Evolutionary conservation across 768 basidiomycete genomes (phyloP), one percentile per base, ranked within the genome.

Genomic region (Baorangia bicolor): DNA sequence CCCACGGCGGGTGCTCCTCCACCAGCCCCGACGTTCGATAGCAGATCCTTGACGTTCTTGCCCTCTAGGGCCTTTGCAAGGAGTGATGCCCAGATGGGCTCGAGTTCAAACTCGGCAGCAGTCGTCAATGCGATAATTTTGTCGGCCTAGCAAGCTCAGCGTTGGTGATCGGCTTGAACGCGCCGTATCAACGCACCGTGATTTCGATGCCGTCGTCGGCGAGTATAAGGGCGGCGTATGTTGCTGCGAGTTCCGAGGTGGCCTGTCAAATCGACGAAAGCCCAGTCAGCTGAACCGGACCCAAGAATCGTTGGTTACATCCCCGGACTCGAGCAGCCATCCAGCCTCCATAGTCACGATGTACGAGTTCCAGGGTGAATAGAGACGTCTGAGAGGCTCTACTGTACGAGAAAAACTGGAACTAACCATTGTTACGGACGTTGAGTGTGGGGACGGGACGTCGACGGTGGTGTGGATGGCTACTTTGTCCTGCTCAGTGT

Each of bases 41-140:
- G 84, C 50, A 98, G 82, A 42, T 95, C 94, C 78, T 93, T 98
- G 68, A 99, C 84, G 78, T 98, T 86, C 83, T 96, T 97, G 69
- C 95, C 96, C 77, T 96, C 94, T 51, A 99, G 87, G 34, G 97
- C 96, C 76, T 97, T 98, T 59, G 96, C 91, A 70, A 99, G 92
- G 67, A 99, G 89, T 14, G 88, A 76, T 55, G 94, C 94, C 97
- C 97, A 98, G 80, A 99, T 98, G 55, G 95, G 83, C 77, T 98
- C 97, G 57, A 97, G 68, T 25, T 97, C 94, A 60, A 93, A 79
- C 55, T 77, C 77, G 51, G 96, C 97, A 51, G 92, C 95, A 53
- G 71, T 73, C 65, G 90, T 92, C 71, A 98, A 73, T n/a, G 93
- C 78, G 66, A 79, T 56, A 72, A 99, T 91, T 81, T 97, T 98